These are phyloP conservation scores for Leccinum disarticulatum DNA, from an alignment of 768 basidiomycete genomes.

Conservation along the genomic window DNA sequence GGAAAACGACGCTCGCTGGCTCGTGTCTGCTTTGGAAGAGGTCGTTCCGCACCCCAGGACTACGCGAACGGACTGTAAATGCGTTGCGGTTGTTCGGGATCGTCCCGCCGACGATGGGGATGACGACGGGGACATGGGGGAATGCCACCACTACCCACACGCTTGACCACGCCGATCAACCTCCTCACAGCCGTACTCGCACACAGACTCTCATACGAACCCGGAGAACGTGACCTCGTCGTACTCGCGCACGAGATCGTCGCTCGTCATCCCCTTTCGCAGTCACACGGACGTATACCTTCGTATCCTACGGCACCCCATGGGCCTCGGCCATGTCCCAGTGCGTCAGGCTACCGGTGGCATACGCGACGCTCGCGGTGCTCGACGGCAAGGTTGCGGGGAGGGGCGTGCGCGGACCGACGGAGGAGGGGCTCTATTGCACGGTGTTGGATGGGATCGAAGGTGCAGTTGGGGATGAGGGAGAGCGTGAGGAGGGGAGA, in stretches of 20 bases:
- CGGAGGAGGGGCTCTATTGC: conserved; percentile 55
- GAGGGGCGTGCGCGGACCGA: conserved; percentile 72
- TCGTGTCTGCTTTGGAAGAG: conserved; percentile 34
- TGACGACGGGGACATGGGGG: conserved; percentile 5
- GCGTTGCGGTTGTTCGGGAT: conserved; percentile 46
- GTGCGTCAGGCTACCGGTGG: conserved; percentile 86
- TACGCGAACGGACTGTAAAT: conserved; percentile 31
- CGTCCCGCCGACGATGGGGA: too few relatives aligned
- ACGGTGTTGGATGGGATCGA: conserved; percentile 64
- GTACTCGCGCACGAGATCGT: too few relatives aligned
- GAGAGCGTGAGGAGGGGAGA: conserved; percentile 39
- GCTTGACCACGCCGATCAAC: conserved; percentile 58
- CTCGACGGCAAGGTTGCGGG: conserved; percentile 55
- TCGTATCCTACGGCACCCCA: conserved; percentile 55
- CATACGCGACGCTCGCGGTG: conserved; percentile 72
- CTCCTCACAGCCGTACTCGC: conserved; percentile 74
- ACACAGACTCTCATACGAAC: conserved; percentile 65
- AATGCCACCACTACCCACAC: conserved; percentile 45
- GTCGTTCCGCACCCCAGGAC: conserved; percentile 15
- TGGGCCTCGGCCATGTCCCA: conserved; percentile 80
- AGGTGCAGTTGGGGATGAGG: conserved; percentile 41
- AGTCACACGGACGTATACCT: conserved; percentile 58
- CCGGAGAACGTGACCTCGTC: conserved; percentile 82
- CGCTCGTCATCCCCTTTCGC: conserved; percentile 26
- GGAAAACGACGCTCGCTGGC: conserved; percentile 24